Conservation (phyloP, 2,329 filamentous ascomycete species). For the Alternaria atra region DNA sequence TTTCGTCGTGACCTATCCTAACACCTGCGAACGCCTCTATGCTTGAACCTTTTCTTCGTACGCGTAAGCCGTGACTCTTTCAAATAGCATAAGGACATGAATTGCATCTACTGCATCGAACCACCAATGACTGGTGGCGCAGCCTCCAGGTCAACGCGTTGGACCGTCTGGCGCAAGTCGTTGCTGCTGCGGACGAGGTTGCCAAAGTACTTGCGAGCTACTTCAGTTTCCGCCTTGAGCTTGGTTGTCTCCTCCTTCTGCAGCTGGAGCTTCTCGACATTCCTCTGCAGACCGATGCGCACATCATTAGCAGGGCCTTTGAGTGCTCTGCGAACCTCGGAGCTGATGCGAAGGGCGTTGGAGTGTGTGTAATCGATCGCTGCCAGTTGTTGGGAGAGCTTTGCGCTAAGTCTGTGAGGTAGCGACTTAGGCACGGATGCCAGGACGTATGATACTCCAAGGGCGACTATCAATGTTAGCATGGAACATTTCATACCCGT, state of each 20-base stretch:
- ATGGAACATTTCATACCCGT: not conserved
- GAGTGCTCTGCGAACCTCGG: slow-evolving; percentile 87
- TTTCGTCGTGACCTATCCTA: slow-evolving; percentile 23
- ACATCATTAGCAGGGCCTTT: slow-evolving; percentile 88
- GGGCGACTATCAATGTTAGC: slow-evolving; percentile 64
- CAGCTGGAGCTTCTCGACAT: slow-evolving; percentile 80
- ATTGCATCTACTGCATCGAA: slow-evolving; percentile 27
- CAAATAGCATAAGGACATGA: slow-evolving; percentile 8
- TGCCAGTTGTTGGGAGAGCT: slow-evolving; percentile 81
- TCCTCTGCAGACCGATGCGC: slow-evolving; percentile 81
- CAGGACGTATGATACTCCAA: slow-evolving; percentile 81
- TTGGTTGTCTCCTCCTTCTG: slow-evolving; percentile 86
- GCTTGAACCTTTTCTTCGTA: slow-evolving; percentile 17
- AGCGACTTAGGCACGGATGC: slow-evolving; percentile 89
- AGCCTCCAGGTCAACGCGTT: slow-evolving; percentile 62
- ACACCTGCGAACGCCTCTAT: slow-evolving; percentile 30
- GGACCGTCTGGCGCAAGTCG: slow-evolving; percentile 60
- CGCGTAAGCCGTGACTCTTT: slow-evolving; percentile 17
- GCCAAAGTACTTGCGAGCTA: slow-evolving; percentile 87
- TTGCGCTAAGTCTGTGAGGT: slow-evolving; percentile 82
- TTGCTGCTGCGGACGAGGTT: slow-evolving; percentile 76
- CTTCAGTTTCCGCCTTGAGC: slow-evolving; percentile 81
- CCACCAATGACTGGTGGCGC: slow-evolving; percentile 55
- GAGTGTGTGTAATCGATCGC: slow-evolving; percentile 91
- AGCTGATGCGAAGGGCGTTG: slow-evolving; percentile 84